Percentiles rank a stretch among this genome's conserved stretches.
phyloP scores from a whole-genome alignment of 2,329 filamentous ascomycete species.

The Aureobasidium sp. region DNA sequence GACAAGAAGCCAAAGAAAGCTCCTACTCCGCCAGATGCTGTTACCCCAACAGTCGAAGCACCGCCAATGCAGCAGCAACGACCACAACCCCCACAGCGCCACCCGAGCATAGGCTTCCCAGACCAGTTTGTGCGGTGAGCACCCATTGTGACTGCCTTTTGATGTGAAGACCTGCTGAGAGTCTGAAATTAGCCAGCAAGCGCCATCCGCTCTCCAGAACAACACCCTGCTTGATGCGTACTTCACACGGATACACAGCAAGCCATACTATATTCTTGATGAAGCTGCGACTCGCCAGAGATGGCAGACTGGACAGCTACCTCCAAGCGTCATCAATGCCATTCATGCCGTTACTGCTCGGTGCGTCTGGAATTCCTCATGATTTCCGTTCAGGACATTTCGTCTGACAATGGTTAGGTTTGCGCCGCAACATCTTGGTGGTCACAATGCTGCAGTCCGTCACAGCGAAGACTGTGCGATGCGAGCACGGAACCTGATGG shows the following conservation, averaged over 20 bases:
- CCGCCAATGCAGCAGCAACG: background rate
- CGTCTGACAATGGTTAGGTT: conserved; percentile 46
- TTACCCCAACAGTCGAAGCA: background rate
- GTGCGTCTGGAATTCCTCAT: conserved; percentile 41
- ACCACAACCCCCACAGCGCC: conserved; percentile 2
- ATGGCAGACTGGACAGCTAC: conserved; percentile 58
- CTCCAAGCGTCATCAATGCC: conserved; percentile 41
- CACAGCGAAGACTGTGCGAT: conserved; percentile 64
- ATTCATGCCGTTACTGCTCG: conserved; percentile 42
- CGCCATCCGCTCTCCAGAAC: conserved; percentile 8
- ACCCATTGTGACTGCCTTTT: background rate
- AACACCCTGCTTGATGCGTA: conserved; percentile 56
- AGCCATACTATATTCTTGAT: conserved; percentile 73
- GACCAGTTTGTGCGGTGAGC: conserved; percentile 10
- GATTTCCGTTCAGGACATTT: conserved; percentile 26
- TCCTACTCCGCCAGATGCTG: background rate
- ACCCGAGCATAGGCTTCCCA: conserved; percentile 5
- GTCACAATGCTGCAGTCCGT: conserved; percentile 57
- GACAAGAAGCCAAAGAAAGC: conserved; percentile 11
- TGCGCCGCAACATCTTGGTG: conserved; percentile 53
- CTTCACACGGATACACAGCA: conserved; percentile 69
- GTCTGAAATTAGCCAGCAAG: background rate
- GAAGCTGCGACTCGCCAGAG: conserved; percentile 65
- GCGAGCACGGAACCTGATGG: conserved; percentile 60
- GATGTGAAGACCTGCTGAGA: conserved; percentile 2